Evolutionary conservation across 163 green algal species (phyloP).

Genomic region (Chlamydomonas reinhardtii): DNA sequence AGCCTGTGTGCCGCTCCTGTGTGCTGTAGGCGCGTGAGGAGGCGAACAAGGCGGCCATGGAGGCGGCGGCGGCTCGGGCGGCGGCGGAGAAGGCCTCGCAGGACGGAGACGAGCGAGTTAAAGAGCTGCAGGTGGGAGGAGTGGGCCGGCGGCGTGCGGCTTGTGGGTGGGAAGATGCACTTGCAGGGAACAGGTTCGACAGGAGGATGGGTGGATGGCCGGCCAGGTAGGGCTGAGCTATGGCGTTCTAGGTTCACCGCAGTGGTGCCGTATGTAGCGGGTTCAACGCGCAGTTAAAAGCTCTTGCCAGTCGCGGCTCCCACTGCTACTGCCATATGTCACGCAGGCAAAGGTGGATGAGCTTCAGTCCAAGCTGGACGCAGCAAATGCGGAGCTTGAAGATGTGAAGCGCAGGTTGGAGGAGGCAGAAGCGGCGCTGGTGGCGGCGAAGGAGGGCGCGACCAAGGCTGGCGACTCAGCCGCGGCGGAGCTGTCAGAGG

Average conservation of each 20-base stretch:
- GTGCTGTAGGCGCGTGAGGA: slow-evolving; percentile 14
- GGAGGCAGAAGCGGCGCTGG: slow-evolving; percentile 7
- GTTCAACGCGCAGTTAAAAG: too few relatives aligned
- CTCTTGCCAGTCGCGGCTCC: too few relatives aligned
- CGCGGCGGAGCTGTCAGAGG: slow-evolving; percentile 5
- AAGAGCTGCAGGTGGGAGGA: slow-evolving; percentile 32
- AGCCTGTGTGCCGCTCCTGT: background rate
- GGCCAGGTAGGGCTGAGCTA: too few relatives aligned
- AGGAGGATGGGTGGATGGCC: too few relatives aligned
- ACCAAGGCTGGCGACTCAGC: background rate
- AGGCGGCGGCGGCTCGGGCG: background rate
- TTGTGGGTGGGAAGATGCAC: too few relatives aligned
- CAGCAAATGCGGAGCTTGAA: background rate
- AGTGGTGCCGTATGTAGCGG: too few relatives aligned
- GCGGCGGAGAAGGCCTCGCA: background rate
- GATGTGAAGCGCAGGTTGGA: background rate
- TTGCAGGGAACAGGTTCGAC: background rate
- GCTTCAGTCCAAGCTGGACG: background rate
- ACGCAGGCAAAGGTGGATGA: too few relatives aligned
- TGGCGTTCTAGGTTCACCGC: too few relatives aligned
- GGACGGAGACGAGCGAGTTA: background rate
- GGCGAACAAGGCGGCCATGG: background rate
- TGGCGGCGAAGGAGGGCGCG: background rate
- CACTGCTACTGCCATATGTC: too few relatives aligned
- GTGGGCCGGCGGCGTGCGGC: background rate